Evolutionary conservation across 352 stramenopile genomes (phyloP), one percentile per base, ranked within the genome.

Genomic region (Globisporangium nunn): DNA sequence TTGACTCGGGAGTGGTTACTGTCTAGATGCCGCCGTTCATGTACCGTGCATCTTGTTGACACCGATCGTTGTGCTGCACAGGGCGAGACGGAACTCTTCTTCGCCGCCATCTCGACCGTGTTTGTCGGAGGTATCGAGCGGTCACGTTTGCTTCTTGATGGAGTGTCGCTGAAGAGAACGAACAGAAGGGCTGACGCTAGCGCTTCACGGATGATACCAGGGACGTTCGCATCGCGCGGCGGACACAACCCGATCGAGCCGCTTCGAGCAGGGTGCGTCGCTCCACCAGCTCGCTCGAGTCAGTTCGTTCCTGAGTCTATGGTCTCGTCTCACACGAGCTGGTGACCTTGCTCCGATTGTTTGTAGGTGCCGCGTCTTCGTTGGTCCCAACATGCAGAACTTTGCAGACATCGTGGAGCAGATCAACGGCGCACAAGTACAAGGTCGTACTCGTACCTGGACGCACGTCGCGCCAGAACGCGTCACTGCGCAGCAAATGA

Each of bases 241-340:
- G 82, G 82, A 18, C 82, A 92, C 59, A 92, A 92, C 39, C 75
- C 79, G 12, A 83, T 92, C 50, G 82, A 92, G 50, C 78, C 82
- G 8, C 58, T 92, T 31, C 72, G 74, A 55, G 68, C 75, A 56
- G 78, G 75, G 73, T 87, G 52, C 23, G 61, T 60, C 10, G 0
- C 43, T 48, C 17, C 17, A 0, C 14, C 29, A n/a, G 29, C 33
- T 41, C 28, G 33, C 30, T 41, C 29, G 23, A 23, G 23, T 23
- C 23, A 23, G 23, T 23, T 23, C 23, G 23, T 23, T 23, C 23
- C 23, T 23, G 23, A 23, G 23, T 23, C 23, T 23, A 23, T 23
- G 23, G 23, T 23, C 23, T 23, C 23, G 23, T 23, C 23, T 23
- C 23, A 23, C 23, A 23, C 23, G 23, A 23, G 23, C 7, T 44